phyloP scores from a whole-genome alignment of 2,329 filamentous ascomycete genomes.

The Exophiala dermatitidis region DNA sequence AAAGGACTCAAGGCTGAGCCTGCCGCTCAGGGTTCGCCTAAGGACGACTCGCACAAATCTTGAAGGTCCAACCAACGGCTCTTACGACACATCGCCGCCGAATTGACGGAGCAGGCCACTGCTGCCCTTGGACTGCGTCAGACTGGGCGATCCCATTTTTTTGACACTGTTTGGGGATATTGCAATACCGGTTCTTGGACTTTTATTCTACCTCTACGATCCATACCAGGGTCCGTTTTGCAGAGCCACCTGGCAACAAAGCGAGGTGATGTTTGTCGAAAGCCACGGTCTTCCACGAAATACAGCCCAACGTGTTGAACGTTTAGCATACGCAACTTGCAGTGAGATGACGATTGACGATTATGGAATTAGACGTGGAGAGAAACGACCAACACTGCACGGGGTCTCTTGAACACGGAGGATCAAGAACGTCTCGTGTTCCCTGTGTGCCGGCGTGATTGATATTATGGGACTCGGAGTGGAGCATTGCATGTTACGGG shows the following conservation, averaged over 20 bases:
- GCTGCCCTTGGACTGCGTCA: not conserved
- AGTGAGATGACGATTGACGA: not conserved
- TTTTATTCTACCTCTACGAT: too few species aligned
- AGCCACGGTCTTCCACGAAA: not conserved
- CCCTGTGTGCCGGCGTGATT: not conserved
- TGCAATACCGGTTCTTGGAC: too few species aligned
- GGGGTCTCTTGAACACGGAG: not conserved
- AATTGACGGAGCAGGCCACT: conserved; percentile 4
- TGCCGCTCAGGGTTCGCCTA: conserved; percentile 26
- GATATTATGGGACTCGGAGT: too few species aligned
- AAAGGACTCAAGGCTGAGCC: conserved; percentile 5
- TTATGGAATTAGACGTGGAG: not conserved
- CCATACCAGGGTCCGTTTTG: too few species aligned
- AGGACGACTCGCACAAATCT: conserved; percentile 23
- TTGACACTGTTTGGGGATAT: too few species aligned
- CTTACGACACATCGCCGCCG: conserved; percentile 26
- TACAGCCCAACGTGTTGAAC: not conserved
- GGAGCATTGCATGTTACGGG: too few species aligned
- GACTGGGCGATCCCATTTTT: too few species aligned
- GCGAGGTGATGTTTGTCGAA: too few species aligned
- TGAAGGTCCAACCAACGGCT: conserved; percentile 24
- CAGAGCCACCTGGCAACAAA: too few species aligned
- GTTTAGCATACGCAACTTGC: not conserved
- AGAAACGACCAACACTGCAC: not conserved
- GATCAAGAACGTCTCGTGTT: not conserved